Percentiles rank a stretch among this genome's conserved stretches.
phyloP scores from a whole-genome alignment of 2,329 filamentous ascomycete genomes.

The Immersiporthe knoxdaviesiana region DNA sequence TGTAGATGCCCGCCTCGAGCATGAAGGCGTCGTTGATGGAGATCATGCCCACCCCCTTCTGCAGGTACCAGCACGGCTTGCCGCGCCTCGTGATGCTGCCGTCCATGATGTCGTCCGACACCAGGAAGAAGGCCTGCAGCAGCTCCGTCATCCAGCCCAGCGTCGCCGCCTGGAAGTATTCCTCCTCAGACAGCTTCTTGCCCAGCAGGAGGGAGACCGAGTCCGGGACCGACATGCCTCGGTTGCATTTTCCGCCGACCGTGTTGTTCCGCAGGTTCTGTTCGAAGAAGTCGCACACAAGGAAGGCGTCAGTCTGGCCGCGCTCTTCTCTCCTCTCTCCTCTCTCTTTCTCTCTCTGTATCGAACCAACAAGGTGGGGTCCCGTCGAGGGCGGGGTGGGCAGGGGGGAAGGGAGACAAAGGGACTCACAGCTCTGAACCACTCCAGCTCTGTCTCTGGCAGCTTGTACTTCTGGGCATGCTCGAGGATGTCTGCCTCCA shows the following conservation, averaged over 20 bases:
- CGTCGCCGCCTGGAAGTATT: conserved; percentile 86
- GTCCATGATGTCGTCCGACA: conserved; percentile 99
- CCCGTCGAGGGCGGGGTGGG: conserved; percentile 23
- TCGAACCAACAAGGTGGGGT: background rate
- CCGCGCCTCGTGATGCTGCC: conserved; percentile 91
- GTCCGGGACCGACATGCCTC: conserved; percentile 96
- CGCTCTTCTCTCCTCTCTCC: background rate
- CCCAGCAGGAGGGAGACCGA: conserved; percentile 79
- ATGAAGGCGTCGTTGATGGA: conserved; percentile 99
- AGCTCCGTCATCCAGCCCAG: conserved; percentile 98
- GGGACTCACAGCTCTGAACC: conserved; percentile 76
- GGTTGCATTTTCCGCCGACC: conserved; percentile 96
- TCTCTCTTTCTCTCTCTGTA: too few species aligned
- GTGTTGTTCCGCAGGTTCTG: conserved; percentile 86
- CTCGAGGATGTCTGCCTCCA: conserved; percentile 79
- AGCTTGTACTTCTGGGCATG: conserved; percentile 83
- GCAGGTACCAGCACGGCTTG: conserved; percentile 94
- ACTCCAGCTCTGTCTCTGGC: conserved; percentile 77
- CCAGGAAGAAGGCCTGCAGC: conserved; percentile 97
- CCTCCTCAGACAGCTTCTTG: conserved; percentile 71
- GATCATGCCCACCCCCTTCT: conserved; percentile 86
- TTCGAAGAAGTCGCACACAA: conserved; percentile 14
- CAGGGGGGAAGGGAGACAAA: conserved; percentile 22
- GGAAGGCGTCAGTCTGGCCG: conserved; percentile 25
- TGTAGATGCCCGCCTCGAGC: conserved; percentile 89